Conservation (phyloP, 2,329 filamentous ascomycete species). For the Aschersonia sp. region DNA sequence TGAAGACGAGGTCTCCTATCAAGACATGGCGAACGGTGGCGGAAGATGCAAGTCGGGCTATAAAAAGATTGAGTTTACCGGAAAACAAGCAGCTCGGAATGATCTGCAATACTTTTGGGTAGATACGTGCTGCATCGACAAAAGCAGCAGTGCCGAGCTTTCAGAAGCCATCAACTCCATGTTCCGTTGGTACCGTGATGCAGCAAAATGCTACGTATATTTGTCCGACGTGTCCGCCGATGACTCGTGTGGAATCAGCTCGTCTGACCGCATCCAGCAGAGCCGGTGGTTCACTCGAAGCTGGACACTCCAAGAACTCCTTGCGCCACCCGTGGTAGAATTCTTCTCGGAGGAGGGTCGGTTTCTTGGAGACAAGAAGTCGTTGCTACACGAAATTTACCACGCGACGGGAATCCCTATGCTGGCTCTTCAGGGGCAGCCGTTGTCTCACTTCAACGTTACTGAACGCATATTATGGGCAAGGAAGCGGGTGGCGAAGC, state of each 20-base stretch:
- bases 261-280: neutral
- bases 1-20: conserved; percentile 6
- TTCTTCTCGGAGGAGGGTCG: conserved; percentile 9
- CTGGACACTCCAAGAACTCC: conserved; percentile 7
- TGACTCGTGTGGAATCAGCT: neutral
- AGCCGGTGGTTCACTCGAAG: conserved; percentile 5
- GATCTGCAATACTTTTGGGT: conserved; percentile 6
- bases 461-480: conserved; percentile 9
- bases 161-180: conserved; percentile 2
- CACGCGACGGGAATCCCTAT: conserved; percentile 9
- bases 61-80: conserved; percentile 6
- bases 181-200: conserved; percentile 7
- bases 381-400: conserved; percentile 8
- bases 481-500: conserved; percentile 4
- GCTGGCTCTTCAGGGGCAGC: conserved; percentile 5
- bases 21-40: conserved; percentile 3
- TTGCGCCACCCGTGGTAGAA: conserved; percentile 9
- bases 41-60: conserved; percentile 3
- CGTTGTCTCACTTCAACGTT: conserved; percentile 3
- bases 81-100: conserved; percentile 3
- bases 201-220: conserved; percentile 6
- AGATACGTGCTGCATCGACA: conserved; percentile 9
- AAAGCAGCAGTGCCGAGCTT: conserved; percentile 2
- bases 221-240: conserved; percentile 4
- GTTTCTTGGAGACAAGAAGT: conserved; percentile 9